Percentiles rank a stretch among this genome's conserved stretches.
These are phyloP conservation scores for Hemileccinum rubropunctum DNA, from an alignment of 768 basidiomycete genomes.

Conservation along the genomic window DNA sequence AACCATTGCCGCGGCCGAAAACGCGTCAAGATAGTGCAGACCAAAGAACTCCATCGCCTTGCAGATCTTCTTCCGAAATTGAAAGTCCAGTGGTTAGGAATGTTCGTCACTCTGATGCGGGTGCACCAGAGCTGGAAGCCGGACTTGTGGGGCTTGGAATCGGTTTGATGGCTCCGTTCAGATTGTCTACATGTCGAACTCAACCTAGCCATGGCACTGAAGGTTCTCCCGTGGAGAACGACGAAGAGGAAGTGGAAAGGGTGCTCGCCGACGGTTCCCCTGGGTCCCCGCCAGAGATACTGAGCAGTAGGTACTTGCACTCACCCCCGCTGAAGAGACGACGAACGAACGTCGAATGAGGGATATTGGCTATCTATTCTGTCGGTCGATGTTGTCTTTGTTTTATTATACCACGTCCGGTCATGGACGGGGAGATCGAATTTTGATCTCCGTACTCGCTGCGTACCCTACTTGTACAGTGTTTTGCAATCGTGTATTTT, in stretches of 20 bases:
- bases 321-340: conserved; percentile 52
- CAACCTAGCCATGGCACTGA: conserved; percentile 14
- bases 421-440: conserved; percentile 3
- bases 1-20: conserved; percentile 26
- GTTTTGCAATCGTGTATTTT: conserved; percentile 32
- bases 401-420: conserved; percentile 12
- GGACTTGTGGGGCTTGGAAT: conserved; percentile 38
- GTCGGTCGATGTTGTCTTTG: conserved; percentile 12
- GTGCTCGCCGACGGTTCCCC: conserved; percentile 24
- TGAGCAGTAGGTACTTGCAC: conserved; percentile 21
- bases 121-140: conserved; percentile 31
- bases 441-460: conserved; percentile 8
- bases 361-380: conserved; percentile 24
- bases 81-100: conserved; percentile 54
- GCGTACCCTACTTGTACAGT: conserved; percentile 34
- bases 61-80: conserved; percentile 25
- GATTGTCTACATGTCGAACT: conserved; percentile 39
- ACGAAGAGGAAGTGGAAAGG: conserved; percentile 36
- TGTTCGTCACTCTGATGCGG: conserved; percentile 18
- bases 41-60: conserved; percentile 15
- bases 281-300: conserved; percentile 20
- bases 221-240: conserved; percentile 19
- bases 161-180: conserved; percentile 54
- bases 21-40: conserved; percentile 5
- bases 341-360: conserved; percentile 34